Conservation (phyloP, 108 stramenopile genomes). For the Conticribra guillardii region DNA sequence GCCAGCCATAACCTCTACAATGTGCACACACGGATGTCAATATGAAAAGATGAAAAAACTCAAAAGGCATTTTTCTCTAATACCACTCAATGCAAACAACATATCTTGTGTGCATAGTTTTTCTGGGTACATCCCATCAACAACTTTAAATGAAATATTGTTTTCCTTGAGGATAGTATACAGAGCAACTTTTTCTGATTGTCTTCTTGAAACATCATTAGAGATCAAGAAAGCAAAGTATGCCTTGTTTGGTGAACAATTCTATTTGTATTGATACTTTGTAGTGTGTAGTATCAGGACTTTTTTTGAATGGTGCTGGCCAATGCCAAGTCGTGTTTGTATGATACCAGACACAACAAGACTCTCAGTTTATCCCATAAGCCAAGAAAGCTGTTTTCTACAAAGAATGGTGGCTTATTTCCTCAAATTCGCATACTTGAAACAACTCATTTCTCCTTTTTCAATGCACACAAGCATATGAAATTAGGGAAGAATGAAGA, state of each 20-base stretch:
- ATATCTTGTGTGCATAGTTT: constrained; percentile 23
- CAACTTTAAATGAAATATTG: constrained; percentile 30
- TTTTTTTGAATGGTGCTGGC: background rate
- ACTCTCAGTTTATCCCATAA: background rate
- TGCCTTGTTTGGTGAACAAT: background rate
- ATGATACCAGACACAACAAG: background rate
- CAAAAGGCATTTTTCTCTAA: constrained; percentile 46
- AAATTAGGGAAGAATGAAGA: background rate
- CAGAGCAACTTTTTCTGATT: constrained; percentile 21
- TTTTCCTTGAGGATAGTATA: constrained; percentile 14
- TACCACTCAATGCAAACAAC: constrained; percentile 42
- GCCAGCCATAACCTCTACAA: constrained; percentile 42
- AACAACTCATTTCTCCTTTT: constrained; percentile 34
- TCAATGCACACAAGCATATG: background rate
- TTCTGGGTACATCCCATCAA: constrained; percentile 63
- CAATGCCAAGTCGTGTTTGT: background rate
- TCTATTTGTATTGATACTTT: no score
- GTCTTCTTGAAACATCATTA: constrained; percentile 20
- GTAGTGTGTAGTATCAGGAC: background rate
- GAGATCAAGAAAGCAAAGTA: constrained; percentile 11
- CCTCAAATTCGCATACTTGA: constrained; percentile 38
- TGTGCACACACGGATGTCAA: constrained; percentile 4
- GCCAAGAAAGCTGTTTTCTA: background rate
- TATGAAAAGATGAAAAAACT: constrained; percentile 28
- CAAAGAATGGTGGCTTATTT: constrained; percentile 51